Conservation (phyloP, 441 rosid genomes). For the Omphalea diandra region DNA sequence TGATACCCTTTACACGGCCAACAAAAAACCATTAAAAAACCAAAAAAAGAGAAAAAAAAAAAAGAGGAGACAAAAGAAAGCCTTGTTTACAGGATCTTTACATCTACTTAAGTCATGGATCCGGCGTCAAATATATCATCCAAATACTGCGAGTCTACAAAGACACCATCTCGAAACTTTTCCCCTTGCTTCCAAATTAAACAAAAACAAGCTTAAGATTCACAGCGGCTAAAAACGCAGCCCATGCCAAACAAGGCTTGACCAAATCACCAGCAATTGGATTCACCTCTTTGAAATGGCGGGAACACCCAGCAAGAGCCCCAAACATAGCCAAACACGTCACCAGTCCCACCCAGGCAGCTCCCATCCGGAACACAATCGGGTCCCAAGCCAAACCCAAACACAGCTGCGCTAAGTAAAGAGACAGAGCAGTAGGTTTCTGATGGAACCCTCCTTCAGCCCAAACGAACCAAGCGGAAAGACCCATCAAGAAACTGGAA, state of each 20-base stretch:
- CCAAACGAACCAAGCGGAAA: conserved; percentile 94
- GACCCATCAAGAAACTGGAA: conserved; percentile 59
- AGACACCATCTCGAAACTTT: conserved; percentile 22
- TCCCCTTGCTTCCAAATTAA: conserved; percentile 22
- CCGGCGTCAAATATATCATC: too few species aligned
- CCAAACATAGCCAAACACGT: conserved; percentile 43
- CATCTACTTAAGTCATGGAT: neutral
- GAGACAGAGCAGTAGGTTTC: conserved; percentile 46
- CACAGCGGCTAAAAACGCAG: conserved; percentile 53
- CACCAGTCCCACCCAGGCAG: conserved; percentile 43
- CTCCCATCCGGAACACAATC: conserved; percentile 43
- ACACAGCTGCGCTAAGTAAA: conserved; percentile 54
- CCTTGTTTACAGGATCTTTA: neutral
- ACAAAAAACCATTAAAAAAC: neutral
- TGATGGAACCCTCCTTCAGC: conserved; percentile 79
- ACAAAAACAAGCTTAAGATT: conserved; percentile 54
- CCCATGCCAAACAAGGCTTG: conserved; percentile 70
- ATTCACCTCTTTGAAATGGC: conserved; percentile 44
- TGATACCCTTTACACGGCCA: neutral
- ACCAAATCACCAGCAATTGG: conserved; percentile 72
- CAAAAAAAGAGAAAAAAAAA: neutral
- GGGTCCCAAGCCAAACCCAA: conserved; percentile 57
- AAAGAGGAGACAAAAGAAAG: neutral
- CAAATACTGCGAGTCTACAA: neutral
- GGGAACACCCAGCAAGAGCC: conserved; percentile 52